A percentile compares a stretch with the other conserved stretches of the same genome.
Conservation (phyloP, 331 rosid genomes). For the Malus hybrid region DNA sequence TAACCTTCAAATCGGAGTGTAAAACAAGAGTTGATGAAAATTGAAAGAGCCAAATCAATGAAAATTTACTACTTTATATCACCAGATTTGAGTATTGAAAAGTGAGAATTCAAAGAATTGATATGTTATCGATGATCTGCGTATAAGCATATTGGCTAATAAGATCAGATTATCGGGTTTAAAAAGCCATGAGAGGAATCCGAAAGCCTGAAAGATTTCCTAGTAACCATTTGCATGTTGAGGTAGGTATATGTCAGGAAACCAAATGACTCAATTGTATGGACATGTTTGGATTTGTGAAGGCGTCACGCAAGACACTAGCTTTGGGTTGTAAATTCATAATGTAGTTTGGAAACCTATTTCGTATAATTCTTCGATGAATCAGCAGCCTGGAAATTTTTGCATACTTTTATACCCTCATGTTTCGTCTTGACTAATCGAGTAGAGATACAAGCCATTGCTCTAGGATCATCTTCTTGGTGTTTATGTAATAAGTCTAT, state of each 20-base stretch:
- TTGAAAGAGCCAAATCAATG: background rate
- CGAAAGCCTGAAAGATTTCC: background rate
- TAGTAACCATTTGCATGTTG: background rate
- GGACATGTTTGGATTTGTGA: background rate
- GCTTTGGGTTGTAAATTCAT: background rate
- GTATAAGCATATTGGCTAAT: background rate
- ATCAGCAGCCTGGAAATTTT: background rate
- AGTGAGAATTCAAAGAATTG: background rate
- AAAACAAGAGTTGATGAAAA: background rate
- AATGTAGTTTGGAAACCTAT: background rate
- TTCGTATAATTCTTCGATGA: background rate
- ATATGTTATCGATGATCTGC: background rate
- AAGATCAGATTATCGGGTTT: background rate
- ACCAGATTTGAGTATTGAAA: background rate
- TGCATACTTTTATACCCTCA: background rate
- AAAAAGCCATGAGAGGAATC: background rate
- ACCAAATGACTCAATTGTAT: background rate
- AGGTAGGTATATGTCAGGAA: background rate
- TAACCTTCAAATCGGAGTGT: background rate
- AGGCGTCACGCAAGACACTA: background rate
- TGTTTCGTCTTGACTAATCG: background rate
- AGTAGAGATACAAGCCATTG: background rate
- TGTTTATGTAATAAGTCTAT: background rate
- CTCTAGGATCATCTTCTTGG: background rate
- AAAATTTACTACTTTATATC: background rate